Evolutionary conservation across 495 filamentous ascomycete genomes (phyloP), one percentile per base, ranked within the genome.

Genomic region (Hypoxylon crocopeplum): DNA sequence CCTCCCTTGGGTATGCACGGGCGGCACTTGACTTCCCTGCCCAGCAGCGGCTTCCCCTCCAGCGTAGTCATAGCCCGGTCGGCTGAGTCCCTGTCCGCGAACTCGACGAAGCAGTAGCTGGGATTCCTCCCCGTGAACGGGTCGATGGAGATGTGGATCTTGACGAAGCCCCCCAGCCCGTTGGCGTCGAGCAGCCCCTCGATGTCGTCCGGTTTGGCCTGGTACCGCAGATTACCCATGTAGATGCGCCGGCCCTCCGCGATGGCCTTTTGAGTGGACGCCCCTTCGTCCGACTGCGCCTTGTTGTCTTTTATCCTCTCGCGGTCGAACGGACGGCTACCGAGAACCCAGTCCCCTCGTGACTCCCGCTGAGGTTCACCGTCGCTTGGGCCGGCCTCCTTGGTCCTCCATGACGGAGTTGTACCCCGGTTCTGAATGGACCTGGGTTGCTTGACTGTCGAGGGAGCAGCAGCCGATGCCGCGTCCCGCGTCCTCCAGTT

Each of bases 21-120:
- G 54, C 83, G 82, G 56, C 86, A 78, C 68, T 84, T 87, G 30
- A 88, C 71, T 8, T 79, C 74, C 7, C 86, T 79, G 32, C 81
- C 79, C 21, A 81, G 75, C 36, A 87, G 62, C 3, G 76, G 61
- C 20, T 68, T 66, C 15, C 84, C 87, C 53, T 84, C 77, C 19
- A 87, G 69, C 21, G 79, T 68, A 15, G 55, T 56, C 74, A 88
- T 86, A 17, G 84, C 84, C 0, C 64, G 69, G n/a, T 82, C 77
- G 1, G 86, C 85, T 15, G 79, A 62, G n/a, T 83, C 81, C 50
- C 77, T 76, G 24, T 74, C 79, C 15, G 72, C 53, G 45, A 89
- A 78, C 60, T 89, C 86, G 44, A 88, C 81, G 47, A 89, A 89
- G 72, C 86, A 90, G 72, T 88, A 89, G 5, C 85, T 87, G 2